phyloP scores from a whole-genome alignment of 2,329 filamentous ascomycete species.

The Phaeosphaeriaceae sp. region DNA sequence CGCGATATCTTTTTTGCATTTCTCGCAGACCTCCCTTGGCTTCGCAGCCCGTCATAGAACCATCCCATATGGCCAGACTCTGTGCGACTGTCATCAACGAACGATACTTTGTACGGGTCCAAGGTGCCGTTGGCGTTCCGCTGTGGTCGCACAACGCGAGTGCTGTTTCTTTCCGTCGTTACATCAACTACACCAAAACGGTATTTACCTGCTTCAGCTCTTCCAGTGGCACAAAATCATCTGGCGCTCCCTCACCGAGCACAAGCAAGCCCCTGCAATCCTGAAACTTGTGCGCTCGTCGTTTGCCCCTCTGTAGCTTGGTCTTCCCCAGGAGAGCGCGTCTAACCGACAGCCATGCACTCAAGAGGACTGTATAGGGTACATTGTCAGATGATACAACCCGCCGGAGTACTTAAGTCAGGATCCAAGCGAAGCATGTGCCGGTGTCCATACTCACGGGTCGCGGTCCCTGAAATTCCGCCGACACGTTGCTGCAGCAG shows the following conservation, averaged over 20 bases:
- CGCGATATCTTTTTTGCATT: background rate
- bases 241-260: background rate
- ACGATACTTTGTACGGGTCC: constrained; percentile 19
- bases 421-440: background rate
- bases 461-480: background rate
- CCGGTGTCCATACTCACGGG: background rate
- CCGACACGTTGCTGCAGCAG: background rate
- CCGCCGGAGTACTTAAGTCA: background rate
- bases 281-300: constrained; percentile 8
- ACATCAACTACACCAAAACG: constrained; percentile 43
- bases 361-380: no score
- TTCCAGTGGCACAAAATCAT: constrained; percentile 3
- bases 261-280: constrained; percentile 6
- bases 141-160: constrained; percentile 32
- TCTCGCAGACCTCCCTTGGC: background rate
- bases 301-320: background rate
- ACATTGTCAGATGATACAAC: no score
- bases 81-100: constrained; percentile 5
- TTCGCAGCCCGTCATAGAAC: background rate
- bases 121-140: constrained; percentile 24
- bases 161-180: constrained; percentile 40
- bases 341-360: background rate
- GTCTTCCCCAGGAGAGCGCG: background rate
- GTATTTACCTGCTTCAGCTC: constrained; percentile 32
- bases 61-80: background rate